phyloP scores from a whole-genome alignment of 257 asterid genomes.

The Nicotiana sylvestris region DNA sequence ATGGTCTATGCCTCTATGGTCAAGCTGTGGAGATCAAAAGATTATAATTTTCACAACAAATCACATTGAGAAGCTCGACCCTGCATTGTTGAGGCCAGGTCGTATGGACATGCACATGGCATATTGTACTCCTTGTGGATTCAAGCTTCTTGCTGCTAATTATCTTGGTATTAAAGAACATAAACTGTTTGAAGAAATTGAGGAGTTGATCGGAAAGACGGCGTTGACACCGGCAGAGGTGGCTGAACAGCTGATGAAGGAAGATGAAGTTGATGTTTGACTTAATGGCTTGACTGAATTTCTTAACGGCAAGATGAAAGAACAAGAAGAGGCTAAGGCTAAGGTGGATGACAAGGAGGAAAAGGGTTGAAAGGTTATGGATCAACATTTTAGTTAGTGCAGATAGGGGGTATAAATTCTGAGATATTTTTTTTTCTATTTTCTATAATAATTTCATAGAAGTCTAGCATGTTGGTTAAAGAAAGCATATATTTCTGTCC shows the following conservation, averaged over 20 bases:
- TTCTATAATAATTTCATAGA: no score
- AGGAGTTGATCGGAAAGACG: conserved; percentile 20
- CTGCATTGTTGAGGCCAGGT: conserved; percentile 61
- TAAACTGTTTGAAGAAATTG: conserved; percentile 37
- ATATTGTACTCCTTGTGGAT: conserved; percentile 51
- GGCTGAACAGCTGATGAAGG: no score
- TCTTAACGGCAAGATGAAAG: no score
- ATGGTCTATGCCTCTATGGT: conserved; percentile 9
- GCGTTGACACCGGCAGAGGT: no score
- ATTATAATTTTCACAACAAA: conserved; percentile 61
- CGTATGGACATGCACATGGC: conserved; percentile 78
- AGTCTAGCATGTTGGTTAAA: no score
- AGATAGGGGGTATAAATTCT: no score
- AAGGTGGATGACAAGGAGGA: background rate
- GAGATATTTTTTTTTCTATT: no score
- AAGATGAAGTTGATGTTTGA: no score
- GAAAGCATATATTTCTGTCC: no score
- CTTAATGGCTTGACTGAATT: no score
- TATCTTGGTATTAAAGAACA: conserved; percentile 48
- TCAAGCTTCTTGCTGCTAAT: conserved; percentile 42
- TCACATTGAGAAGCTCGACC: conserved; percentile 55
- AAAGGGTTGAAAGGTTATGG: background rate
- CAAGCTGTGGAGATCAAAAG: conserved; percentile 64
- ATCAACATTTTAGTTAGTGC: no score
- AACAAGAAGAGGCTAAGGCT: background rate